Conservation (phyloP, 139 green algal species). For the Volvox africanus region DNA sequence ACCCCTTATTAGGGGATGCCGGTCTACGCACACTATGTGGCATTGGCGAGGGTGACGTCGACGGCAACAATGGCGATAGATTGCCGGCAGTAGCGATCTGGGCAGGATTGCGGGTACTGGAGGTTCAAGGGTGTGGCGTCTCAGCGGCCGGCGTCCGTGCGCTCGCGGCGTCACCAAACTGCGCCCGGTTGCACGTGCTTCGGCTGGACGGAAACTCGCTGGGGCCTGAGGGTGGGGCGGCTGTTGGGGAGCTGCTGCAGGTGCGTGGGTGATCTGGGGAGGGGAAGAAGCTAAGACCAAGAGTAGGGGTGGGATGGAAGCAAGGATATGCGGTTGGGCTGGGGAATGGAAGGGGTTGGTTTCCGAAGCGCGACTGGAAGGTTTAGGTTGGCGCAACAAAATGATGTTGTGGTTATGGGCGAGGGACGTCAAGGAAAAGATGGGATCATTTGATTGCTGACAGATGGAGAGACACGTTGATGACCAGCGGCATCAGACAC, state of each 20-base stretch:
- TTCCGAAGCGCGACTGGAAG: too few species aligned
- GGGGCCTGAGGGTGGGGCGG: not conserved
- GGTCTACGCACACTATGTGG: not conserved
- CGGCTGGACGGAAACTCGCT: slow-evolving; percentile 44
- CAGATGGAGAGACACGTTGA: too few species aligned
- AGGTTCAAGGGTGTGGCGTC: slow-evolving; percentile 11
- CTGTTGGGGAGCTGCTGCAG: slow-evolving; percentile 9
- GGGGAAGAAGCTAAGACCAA: too few species aligned
- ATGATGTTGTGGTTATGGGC: too few species aligned
- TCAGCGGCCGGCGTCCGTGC: not conserved
- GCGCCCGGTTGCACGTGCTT: not conserved
- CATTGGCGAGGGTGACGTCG: not conserved
- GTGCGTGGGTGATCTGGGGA: not conserved
- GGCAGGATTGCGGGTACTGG: not conserved
- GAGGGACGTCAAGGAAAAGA: too few species aligned
- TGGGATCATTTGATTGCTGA: too few species aligned
- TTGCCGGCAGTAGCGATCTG: not conserved
- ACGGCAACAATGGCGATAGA: not conserved
- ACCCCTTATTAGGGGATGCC: not conserved
- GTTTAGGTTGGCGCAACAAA: too few species aligned
- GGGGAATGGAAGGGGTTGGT: too few species aligned
- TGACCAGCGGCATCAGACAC: too few species aligned
- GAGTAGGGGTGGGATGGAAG: too few species aligned
- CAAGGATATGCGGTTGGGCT: too few species aligned
- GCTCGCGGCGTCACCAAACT: not conserved